Conservation (phyloP, 768 basidiomycete genomes). For the Boletus reticuloceps region DNA sequence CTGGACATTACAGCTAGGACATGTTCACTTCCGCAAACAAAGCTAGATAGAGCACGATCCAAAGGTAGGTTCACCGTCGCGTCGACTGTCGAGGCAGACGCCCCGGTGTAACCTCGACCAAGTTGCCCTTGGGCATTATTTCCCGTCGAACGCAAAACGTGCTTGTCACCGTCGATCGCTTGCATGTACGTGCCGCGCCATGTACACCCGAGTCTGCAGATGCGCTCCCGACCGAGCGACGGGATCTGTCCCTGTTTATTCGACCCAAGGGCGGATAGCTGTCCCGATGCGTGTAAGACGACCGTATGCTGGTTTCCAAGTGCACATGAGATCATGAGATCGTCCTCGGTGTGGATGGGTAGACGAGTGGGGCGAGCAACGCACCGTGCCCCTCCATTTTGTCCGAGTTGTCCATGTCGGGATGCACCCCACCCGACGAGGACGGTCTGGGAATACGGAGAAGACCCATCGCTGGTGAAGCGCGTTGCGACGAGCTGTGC, state of each 20-base stretch:
- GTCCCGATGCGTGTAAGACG: conserved; percentile 43
- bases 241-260: conserved; percentile 67
- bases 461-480: conserved; percentile 21
- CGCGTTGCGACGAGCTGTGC: conserved; percentile 36
- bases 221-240: conserved; percentile 29
- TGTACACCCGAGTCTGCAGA: conserved; percentile 52
- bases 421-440: conserved; percentile 81
- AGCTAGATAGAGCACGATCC: conserved; percentile 21
- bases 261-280: conserved; percentile 58
- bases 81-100: not conserved
- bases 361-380: conserved; percentile 34
- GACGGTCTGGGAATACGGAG: conserved; percentile 21
- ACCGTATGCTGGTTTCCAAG: conserved; percentile 57
- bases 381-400: conserved; percentile 12
- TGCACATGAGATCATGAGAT: conserved; percentile 34
- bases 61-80: conserved; percentile 24
- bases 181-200: conserved; percentile 78
- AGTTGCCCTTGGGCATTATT: conserved; percentile 64
- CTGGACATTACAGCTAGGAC: conserved; percentile 43
- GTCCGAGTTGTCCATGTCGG: conserved; percentile 83
- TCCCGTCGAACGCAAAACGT: conserved; percentile 48
- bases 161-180: conserved; percentile 10
- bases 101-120: conserved; percentile 36
- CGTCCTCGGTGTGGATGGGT: conserved; percentile 24
- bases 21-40: conserved; percentile 88